Percentiles rank a stretch among this genome's conserved stretches.
Conservation (phyloP, 1,139 yeast species). For the Hyphopichia pseudoburtonii region DNA sequence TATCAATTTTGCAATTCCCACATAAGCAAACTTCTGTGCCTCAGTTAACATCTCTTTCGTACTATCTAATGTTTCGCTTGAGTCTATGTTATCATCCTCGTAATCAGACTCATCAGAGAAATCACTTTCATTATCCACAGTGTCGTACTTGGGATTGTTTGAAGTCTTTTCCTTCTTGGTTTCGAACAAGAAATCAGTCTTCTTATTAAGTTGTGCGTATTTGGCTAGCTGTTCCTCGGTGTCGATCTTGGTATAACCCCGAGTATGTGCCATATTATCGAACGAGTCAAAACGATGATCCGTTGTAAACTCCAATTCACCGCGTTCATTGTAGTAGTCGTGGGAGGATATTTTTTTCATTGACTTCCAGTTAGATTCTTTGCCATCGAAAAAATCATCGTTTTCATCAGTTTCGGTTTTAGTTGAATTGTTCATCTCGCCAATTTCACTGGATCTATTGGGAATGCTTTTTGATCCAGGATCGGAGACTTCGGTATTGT, state of each 20-base stretch:
- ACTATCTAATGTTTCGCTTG: slow-evolving; percentile 66
- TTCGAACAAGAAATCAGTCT: slow-evolving; percentile 79
- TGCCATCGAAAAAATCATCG: slow-evolving; percentile 37
- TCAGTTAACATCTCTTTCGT: slow-evolving; percentile 83
- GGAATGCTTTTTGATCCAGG: not conserved
- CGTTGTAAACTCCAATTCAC: slow-evolving; percentile 43
- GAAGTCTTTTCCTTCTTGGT: slow-evolving; percentile 7
- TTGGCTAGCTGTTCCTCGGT: slow-evolving; percentile 84
- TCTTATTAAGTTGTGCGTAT: slow-evolving; percentile 69
- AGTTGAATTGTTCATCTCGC: slow-evolving; percentile 35
- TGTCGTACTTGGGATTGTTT: slow-evolving; percentile 21
- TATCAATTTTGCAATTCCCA: slow-evolving; percentile 77
- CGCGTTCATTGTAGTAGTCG: slow-evolving; percentile 53
- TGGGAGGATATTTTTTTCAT: slow-evolving; percentile 52
- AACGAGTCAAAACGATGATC: slow-evolving; percentile 22
- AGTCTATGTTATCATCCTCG: slow-evolving; percentile 44
- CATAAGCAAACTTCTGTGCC: slow-evolving; percentile 86
- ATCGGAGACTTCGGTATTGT: not conserved
- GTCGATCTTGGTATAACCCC: slow-evolving; percentile 87
- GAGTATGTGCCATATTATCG: slow-evolving; percentile 20
- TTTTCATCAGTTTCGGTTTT: slow-evolving; percentile 15
- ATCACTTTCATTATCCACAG: slow-evolving; percentile 32
- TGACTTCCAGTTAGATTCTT: slow-evolving; percentile 47
- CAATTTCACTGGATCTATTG: slow-evolving; percentile 8
- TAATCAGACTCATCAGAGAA: slow-evolving; percentile 26